A percentile compares a stretch with the other conserved stretches of the same genome.
These are phyloP conservation scores for Clonostachys rhizophaga DNA, from an alignment of 2,329 filamentous ascomycete species.

Conservation along the genomic window DNA sequence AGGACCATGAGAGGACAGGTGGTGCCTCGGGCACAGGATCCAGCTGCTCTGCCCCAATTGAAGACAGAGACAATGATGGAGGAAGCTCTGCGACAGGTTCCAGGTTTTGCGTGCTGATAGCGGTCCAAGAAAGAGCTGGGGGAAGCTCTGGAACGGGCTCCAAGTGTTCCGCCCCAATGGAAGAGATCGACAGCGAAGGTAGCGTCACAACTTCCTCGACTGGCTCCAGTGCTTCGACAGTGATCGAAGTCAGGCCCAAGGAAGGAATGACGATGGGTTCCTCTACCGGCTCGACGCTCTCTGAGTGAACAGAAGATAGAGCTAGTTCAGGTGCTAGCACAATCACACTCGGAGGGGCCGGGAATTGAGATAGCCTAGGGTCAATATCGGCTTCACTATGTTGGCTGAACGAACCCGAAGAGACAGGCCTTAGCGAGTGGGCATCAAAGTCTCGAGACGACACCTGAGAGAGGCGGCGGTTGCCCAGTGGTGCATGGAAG, in stretches of 20 bases:
- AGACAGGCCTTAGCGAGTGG: constrained; percentile 23
- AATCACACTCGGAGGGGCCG: constrained; percentile 43
- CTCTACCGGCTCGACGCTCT: constrained; percentile 30
- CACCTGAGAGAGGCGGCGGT: too few species aligned
- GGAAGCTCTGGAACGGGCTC: constrained; percentile 19
- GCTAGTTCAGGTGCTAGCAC: constrained; percentile 26
- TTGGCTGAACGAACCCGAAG: constrained; percentile 46
- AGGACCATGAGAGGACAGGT: too few species aligned
- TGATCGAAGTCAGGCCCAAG: constrained; percentile 26
- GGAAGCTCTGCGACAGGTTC: constrained; percentile 17
- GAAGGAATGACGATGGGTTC: constrained; percentile 8
- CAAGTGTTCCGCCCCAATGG: constrained; percentile 15
- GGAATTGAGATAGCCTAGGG: constrained; percentile 48
- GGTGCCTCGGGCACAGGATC: constrained; percentile 12
- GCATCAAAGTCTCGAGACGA: constrained; percentile 1
- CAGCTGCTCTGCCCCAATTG: constrained; percentile 17
- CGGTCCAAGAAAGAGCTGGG: constrained; percentile 20
- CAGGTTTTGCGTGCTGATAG: constrained; percentile 22
- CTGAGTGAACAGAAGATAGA: constrained; percentile 37
- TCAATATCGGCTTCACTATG: constrained; percentile 46
- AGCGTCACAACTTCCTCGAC: constrained; percentile 16
- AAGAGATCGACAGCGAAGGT: constrained; percentile 14
- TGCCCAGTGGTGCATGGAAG: too few species aligned
- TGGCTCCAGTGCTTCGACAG: constrained; percentile 22
- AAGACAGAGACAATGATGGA: constrained; percentile 17